These are phyloP conservation scores for Calophaca sinica DNA, from an alignment of 306 rosid genomes.

Conservation along the genomic window DNA sequence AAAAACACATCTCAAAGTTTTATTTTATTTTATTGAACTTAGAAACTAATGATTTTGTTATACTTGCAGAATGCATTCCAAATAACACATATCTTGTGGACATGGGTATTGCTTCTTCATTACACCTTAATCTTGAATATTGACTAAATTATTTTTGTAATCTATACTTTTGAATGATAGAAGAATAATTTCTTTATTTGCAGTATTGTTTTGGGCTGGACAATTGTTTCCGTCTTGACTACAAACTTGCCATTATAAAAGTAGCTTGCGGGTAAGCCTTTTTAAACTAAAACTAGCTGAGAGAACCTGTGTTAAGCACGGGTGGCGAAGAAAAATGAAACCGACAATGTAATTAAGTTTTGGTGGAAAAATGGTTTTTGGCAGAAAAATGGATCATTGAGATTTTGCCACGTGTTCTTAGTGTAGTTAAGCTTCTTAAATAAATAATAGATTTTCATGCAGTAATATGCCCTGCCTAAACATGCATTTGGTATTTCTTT, in stretches of 20 bases:
- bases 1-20: background rate
- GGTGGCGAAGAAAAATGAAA: too few species aligned
- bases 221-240: constrained; percentile 78
- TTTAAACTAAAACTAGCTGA: background rate
- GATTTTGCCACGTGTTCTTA: too few species aligned
- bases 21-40: background rate
- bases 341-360: too few species aligned
- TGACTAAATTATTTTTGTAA: background rate
- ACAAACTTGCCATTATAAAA: constrained; percentile 63
- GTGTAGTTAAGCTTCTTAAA: too few species aligned
- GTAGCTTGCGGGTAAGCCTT: constrained; percentile 73
- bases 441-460: background rate
- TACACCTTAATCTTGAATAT: constrained; percentile 29
- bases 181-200: constrained; percentile 47
- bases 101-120: constrained; percentile 69
- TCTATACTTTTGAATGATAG: constrained; percentile 21
- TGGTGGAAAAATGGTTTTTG: too few species aligned
- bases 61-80: constrained; percentile 90
- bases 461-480: background rate
- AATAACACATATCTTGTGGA: constrained; percentile 77
- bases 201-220: constrained; percentile 76
- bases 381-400: too few species aligned
- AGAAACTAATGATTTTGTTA: constrained; percentile 43
- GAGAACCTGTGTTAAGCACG: too few species aligned
- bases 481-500: background rate